These are phyloP conservation scores for Eucalyptus pumila DNA, from an alignment of 345 rosid species.

Conservation along the genomic window DNA sequence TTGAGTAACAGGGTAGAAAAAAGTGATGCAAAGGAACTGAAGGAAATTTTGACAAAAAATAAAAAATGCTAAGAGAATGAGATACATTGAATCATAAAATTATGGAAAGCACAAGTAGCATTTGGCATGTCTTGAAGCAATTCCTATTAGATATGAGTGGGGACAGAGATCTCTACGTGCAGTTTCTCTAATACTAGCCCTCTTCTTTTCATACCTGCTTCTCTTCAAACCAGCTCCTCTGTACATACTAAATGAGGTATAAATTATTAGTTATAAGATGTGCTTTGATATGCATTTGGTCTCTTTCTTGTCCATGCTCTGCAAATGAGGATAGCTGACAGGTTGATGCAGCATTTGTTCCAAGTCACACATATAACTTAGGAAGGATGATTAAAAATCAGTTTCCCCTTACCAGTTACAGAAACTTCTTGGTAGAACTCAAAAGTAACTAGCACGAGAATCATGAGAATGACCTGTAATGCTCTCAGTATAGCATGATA, in stretches of 20 bases:
- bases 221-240: constrained; percentile 97
- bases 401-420: constrained; percentile 63
- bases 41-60: too few species aligned
- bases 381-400: constrained; percentile 75
- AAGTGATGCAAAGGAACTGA: too few species aligned
- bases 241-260: constrained; percentile 9
- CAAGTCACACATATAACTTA: constrained; percentile 82
- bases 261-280: background rate
- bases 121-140: constrained; percentile 93
- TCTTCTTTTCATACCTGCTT: constrained; percentile 18
- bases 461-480: background rate
- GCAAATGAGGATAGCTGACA: background rate
- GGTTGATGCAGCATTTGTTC: constrained; percentile 87
- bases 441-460: background rate
- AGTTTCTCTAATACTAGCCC: constrained; percentile 74
- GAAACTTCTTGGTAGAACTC: background rate
- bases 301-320: background rate
- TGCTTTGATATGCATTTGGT: background rate
- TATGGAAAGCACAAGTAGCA: constrained; percentile 35
- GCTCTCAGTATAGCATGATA: background rate
- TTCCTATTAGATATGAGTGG: constrained; percentile 84
- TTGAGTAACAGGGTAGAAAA: too few species aligned
- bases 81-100: too few species aligned
- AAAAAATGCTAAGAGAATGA: too few species aligned
- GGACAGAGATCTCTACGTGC: constrained; percentile 87